These are phyloP conservation scores for Ceratopteris richardii DNA, from an alignment of 75 land plant species.

Conservation along the genomic window DNA sequence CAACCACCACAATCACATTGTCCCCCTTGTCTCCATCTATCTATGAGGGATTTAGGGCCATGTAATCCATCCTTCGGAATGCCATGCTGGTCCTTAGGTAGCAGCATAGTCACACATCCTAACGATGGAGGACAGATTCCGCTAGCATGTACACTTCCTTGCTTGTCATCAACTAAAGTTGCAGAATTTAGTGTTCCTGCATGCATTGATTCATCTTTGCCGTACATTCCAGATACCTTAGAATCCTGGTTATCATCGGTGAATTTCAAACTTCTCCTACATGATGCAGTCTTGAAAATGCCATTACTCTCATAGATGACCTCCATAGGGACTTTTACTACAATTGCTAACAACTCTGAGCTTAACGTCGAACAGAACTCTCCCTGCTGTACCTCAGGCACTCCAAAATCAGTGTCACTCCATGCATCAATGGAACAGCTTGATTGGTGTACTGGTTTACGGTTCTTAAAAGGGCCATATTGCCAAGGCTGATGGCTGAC, in stretches of 20 bases:
- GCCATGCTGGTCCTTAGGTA: constrained; percentile 58
- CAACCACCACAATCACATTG: constrained; percentile 69
- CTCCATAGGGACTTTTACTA: neutral
- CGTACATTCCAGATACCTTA: neutral
- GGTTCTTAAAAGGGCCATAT: neutral
- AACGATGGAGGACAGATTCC: neutral
- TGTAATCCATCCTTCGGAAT: constrained; percentile 23
- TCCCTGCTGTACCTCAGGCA: neutral
- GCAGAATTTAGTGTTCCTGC: too few relatives aligned
- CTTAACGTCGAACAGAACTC: neutral
- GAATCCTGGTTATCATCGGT: neutral
- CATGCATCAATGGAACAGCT: neutral
- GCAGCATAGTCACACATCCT: constrained; percentile 23
- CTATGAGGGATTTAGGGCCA: constrained; percentile 43
- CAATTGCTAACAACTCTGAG: neutral
- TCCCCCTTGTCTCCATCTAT: constrained; percentile 56
- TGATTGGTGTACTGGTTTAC: neutral
- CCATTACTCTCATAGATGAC: too few relatives aligned
- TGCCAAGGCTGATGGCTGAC: neutral
- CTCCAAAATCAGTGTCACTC: neutral
- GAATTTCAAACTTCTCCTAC: too few relatives aligned
- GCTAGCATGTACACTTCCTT: neutral
- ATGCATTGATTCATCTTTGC: neutral
- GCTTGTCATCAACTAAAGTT: neutral
- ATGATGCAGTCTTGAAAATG: too few relatives aligned